phyloP scores from a whole-genome alignment of 805 yeast species.

The Wickerhamomyces ciferrii region DNA sequence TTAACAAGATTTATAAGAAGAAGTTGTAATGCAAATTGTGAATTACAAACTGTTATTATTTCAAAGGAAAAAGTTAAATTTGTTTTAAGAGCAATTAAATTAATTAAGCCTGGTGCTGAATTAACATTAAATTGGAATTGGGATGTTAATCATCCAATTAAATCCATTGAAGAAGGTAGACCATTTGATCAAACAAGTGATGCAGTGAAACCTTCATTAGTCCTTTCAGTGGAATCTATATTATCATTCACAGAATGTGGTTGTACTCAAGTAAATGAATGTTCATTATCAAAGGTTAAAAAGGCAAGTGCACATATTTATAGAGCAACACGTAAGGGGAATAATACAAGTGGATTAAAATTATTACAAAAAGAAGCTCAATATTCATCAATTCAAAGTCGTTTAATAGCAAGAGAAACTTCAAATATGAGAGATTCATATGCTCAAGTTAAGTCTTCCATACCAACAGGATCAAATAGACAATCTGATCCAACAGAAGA shows the following conservation, averaged over 20 bases:
- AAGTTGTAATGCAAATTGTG: constrained; percentile 74
- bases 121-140: constrained; percentile 84
- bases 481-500: constrained; percentile 3
- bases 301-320: constrained; percentile 55
- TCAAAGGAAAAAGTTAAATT: constrained; percentile 40
- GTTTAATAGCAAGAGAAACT: constrained; percentile 22
- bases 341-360: constrained; percentile 17
- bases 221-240: constrained; percentile 58
- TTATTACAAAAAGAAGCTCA: constrained; percentile 28
- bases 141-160: constrained; percentile 76
- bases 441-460: constrained; percentile 3
- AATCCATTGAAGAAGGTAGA: constrained; percentile 36
- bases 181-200: constrained; percentile 51
- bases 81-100: constrained; percentile 48
- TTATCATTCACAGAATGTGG: constrained; percentile 62
- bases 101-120: constrained; percentile 63
- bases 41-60: constrained; percentile 42
- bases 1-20: constrained; percentile 68
- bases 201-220: constrained; percentile 46
- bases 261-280: constrained; percentile 42
- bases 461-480: neutral
- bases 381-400: constrained; percentile 24
- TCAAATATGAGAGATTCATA: constrained; percentile 12
- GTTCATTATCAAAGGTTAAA: constrained; percentile 55
- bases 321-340: constrained; percentile 39